A percentile compares a stretch with the other conserved stretches of the same genome.
Evolutionary conservation across 2,329 filamentous ascomycete genomes (phyloP).

Genomic region (Fusarium phyllophilum): DNA sequence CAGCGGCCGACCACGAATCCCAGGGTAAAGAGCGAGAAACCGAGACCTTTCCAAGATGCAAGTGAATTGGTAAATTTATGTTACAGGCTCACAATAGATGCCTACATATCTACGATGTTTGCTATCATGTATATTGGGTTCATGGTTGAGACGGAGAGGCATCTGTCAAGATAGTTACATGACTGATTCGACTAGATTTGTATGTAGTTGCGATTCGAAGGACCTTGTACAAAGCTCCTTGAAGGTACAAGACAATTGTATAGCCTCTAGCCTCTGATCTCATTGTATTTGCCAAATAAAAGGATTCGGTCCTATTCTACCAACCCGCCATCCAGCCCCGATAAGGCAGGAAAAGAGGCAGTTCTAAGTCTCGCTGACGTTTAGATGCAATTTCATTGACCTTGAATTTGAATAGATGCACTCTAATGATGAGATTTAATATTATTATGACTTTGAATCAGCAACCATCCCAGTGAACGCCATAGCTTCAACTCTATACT

Average conservation of each 20-base stretch:
- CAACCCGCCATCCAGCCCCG: neutral
- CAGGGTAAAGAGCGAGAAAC: conserved; percentile 14
- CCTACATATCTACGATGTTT: conserved; percentile 1
- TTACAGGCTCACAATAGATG: neutral
- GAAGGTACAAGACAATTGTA: neutral
- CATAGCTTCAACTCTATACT: neutral
- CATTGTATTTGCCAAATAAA: neutral
- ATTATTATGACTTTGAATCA: neutral
- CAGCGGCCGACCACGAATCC: neutral
- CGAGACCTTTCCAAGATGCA: conserved; percentile 25
- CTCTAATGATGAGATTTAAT: neutral
- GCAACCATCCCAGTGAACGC: neutral
- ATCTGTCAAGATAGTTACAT: neutral
- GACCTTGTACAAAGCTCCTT: neutral
- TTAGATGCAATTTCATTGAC: neutral
- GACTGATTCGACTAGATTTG: neutral
- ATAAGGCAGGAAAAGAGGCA: neutral
- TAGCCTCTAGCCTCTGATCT: neutral
- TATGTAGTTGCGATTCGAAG: conserved; percentile 1
- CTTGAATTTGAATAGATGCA: neutral
- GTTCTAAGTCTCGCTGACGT: neutral
- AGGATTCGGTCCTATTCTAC: neutral
- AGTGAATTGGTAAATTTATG: conserved; percentile 11
- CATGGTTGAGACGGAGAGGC: neutral
- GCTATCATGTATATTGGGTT: conserved; percentile 1